A percentile compares a stretch with the other conserved stretches of the same genome.
These are phyloP conservation scores for Pulchroboletus neoregius DNA, from an alignment of 1,284 basidiomycete species.

Conservation along the genomic window DNA sequence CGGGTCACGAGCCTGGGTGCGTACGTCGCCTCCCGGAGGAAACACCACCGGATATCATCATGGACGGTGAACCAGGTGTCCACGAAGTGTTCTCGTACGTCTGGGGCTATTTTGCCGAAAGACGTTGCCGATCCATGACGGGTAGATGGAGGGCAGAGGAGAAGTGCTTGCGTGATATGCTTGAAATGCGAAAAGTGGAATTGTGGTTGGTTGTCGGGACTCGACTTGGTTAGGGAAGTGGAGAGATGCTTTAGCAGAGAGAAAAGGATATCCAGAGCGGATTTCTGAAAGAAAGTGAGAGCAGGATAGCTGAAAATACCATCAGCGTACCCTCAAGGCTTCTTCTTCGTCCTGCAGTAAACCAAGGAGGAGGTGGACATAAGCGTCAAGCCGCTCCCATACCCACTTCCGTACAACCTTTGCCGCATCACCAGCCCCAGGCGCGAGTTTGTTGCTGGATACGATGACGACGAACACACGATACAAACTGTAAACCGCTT, in stretches of 20 bases:
- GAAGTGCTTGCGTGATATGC: slow-evolving; percentile 56
- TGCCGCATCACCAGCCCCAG: slow-evolving; percentile 48
- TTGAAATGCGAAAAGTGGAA: slow-evolving; percentile 70
- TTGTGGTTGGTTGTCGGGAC: slow-evolving; percentile 44
- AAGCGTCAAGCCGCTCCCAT: slow-evolving; percentile 64
- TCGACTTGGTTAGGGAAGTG: slow-evolving; percentile 49
- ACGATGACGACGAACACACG: slow-evolving; percentile 72
- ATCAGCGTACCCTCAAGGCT: slow-evolving; percentile 47
- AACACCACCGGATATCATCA: slow-evolving; percentile 92
- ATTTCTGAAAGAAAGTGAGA: slow-evolving; percentile 47
- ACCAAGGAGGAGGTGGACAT: slow-evolving; percentile 62
- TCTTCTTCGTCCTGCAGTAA: slow-evolving; percentile 74
- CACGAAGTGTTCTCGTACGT: slow-evolving; percentile 63
- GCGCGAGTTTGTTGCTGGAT: slow-evolving; percentile 51
- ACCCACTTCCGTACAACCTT: slow-evolving; percentile 75
- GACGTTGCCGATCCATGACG: slow-evolving; percentile 29
- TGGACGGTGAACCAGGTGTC: slow-evolving; percentile 74
- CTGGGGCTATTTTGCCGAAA: slow-evolving; percentile 44
- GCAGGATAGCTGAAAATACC: neutral
- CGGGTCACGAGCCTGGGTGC: slow-evolving; percentile 25
- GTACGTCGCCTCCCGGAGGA: slow-evolving; percentile 81
- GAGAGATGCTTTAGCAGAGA: slow-evolving; percentile 79
- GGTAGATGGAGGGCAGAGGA: slow-evolving; percentile 57
- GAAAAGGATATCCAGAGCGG: slow-evolving; percentile 75
- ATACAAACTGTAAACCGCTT: slow-evolving; percentile 80